phyloP scores from a whole-genome alignment of 2,329 filamentous ascomycete species.

The Xylariaceae sp. region DNA sequence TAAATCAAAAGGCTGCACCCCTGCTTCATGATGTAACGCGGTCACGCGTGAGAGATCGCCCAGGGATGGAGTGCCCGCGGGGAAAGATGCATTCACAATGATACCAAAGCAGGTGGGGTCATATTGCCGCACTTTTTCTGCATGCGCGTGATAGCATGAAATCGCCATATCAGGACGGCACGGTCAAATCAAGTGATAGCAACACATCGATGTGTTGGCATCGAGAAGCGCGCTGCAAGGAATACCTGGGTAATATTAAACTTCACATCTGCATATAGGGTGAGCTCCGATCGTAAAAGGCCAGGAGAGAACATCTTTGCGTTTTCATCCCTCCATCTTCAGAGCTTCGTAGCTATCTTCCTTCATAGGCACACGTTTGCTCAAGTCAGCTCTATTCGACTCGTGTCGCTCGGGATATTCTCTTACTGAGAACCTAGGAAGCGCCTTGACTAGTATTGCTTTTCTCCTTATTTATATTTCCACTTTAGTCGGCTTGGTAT shows the following conservation, averaged over 20 bases:
- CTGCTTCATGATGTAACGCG: background rate
- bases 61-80: conserved; percentile 18
- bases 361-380: background rate
- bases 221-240: conserved; percentile 10
- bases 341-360: background rate
- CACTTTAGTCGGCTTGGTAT: background rate
- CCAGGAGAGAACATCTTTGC: background rate
- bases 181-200: conserved; percentile 15
- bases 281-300: background rate
- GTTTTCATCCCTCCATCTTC: background rate
- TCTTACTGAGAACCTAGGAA: background rate
- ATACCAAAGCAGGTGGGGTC: conserved; percentile 7
- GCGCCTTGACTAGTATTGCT: background rate
- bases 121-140: conserved; percentile 10
- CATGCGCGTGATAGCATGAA: conserved; percentile 20
- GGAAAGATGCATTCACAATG: conserved; percentile 16
- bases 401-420: background rate
- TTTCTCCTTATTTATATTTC: background rate
- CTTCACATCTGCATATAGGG: conserved; percentile 13
- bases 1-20: background rate
- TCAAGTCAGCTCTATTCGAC: background rate
- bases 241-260: conserved; percentile 2
- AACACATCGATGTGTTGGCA: conserved; percentile 21
- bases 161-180: too few species aligned
- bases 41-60: conserved; percentile 4